A percentile compares a stretch with the other conserved stretches of the same genome.
Evolutionary conservation across 176 grass and related monocot species (phyloP).

Genomic region (Elymus sibiricus): DNA sequence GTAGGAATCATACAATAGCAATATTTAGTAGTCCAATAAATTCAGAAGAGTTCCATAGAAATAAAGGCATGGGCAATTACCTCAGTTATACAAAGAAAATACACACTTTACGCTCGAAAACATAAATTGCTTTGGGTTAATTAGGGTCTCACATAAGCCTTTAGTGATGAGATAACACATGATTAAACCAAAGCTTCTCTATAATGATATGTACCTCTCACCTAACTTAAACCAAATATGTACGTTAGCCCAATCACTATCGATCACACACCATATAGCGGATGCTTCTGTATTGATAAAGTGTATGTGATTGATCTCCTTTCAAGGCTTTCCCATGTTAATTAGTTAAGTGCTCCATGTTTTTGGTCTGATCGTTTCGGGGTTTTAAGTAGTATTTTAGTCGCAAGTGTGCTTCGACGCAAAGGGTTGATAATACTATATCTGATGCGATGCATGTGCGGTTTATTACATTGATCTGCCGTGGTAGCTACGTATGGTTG

Average conservation of each 20-base stretch:
- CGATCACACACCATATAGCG: not conserved
- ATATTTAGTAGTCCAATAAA: not conserved
- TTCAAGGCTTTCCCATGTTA: slow-evolving; percentile 21
- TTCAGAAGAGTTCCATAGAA: not conserved
- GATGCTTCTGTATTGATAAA: slow-evolving; percentile 2
- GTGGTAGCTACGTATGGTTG: slow-evolving; percentile 14
- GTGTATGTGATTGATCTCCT: not conserved
- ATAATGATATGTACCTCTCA: not conserved
- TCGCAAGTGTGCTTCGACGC: slow-evolving; percentile 13
- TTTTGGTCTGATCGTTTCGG: not conserved
- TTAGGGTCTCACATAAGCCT: not conserved
- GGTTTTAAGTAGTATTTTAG: slow-evolving; percentile 23
- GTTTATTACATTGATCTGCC: slow-evolving; percentile 28
- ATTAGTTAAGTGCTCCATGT: slow-evolving; percentile 20
- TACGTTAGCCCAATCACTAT: not conserved
- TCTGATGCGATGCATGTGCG: not conserved
- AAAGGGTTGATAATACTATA: slow-evolving; percentile 8
- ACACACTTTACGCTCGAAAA: not conserved
- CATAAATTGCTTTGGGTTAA: not conserved
- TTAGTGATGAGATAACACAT: not conserved
- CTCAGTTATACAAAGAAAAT: not conserved
- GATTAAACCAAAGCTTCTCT: not conserved
- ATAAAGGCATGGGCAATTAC: not conserved
- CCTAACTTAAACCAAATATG: not conserved
- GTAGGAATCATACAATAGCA: not conserved